These are phyloP conservation scores for Venturia asperata DNA, from an alignment of 2,329 filamentous ascomycete genomes.

Conservation along the genomic window DNA sequence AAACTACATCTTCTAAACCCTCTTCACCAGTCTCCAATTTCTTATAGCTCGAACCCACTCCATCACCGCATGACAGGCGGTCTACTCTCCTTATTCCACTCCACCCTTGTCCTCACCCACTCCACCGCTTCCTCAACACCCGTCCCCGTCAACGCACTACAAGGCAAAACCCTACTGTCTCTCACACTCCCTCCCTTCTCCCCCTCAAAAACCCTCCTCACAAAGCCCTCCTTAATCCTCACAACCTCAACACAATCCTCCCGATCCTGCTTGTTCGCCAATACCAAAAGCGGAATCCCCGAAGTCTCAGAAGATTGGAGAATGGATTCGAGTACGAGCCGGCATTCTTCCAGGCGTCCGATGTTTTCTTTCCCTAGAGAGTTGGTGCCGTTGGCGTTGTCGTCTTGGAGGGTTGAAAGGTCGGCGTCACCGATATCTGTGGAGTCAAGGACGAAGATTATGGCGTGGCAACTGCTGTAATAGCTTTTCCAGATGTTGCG, in stretches of 20 bases:
- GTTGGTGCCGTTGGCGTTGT: slow-evolving; percentile 9
- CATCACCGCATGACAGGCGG: slow-evolving; percentile 84
- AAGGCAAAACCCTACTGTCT: slow-evolving; percentile 83
- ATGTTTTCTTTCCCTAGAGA: slow-evolving; percentile 27
- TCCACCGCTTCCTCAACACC: slow-evolving; percentile 95
- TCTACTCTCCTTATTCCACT: slow-evolving; percentile 91
- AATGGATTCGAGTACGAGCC: slow-evolving; percentile 81
- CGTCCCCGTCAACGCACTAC: slow-evolving; percentile 76
- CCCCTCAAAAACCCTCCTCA: slow-evolving; percentile 92
- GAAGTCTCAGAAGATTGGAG: slow-evolving; percentile 80
- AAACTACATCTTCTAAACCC: no score
- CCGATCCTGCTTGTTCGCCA: slow-evolving; percentile 96
- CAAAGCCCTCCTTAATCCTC: slow-evolving; percentile 90
- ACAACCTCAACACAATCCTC: slow-evolving; percentile 98
- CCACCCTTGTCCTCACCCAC: slow-evolving; percentile 85
- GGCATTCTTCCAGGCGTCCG: slow-evolving; percentile 76
- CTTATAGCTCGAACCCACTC: no score
- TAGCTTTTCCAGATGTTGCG: slow-evolving; percentile 93
- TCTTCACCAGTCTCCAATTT: no score
- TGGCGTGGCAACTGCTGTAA: slow-evolving; percentile 88
- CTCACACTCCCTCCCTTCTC: slow-evolving; percentile 79
- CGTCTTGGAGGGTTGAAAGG: slow-evolving; percentile 43
- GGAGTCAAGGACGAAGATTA: slow-evolving; percentile 95
- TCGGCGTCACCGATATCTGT: slow-evolving; percentile 84
- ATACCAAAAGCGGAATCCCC: slow-evolving; percentile 81